Base-by-base conservation (phyloP, 495 filamentous ascomycete genomes). In the Trypethelium eluteriae region DNA sequence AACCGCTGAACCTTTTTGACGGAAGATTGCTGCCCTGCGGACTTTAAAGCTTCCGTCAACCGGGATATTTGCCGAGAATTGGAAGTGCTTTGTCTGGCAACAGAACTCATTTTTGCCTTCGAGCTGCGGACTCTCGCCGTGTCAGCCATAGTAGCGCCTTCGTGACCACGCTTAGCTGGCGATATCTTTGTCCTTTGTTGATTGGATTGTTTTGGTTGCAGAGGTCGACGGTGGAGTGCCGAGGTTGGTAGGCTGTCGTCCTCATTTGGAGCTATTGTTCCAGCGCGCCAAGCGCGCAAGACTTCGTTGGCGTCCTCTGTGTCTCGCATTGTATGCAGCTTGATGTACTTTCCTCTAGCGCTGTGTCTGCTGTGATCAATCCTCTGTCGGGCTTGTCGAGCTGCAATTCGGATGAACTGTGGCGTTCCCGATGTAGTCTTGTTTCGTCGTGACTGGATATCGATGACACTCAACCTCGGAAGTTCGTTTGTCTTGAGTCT, bases 351-450 rank as follows among this genome's bases (percentile, higher is more conserved):
- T 39, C 75, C 80, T 4, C 84, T 81, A n/a, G 91, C 92, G 62
- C 86, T 91, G 65, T 87, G 83, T 71, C 88, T 86, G 6, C 91
- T 93, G 66, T 80, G 72, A 68, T 90, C 86, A 47, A 70, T 71
- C 69, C 84, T 83, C 65, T 77, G 81, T 16, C 82, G 86, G 56
- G 85, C 91, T 67, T 82, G 79, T 62, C 95, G 86, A 25, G 84
- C 84, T 47, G 94, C 94, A 69, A 98, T 75, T 62, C 85, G 86
- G 32, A 97, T 77, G 72, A 98, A 98, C 38, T 78, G 77, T 4
- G 94, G 93, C 6, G 79, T 75, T 16, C 78, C 6, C 12, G 38
- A n/a, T n/a, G n/a, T 44, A 1, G 68, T 11, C 69, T 66, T 25
- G 67, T 70, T 62, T 75, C 62, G 61, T 66, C 66, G 41, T 64